phyloP scores from a whole-genome alignment of 805 yeast species.

The Nakazawaea wickerhamii region DNA sequence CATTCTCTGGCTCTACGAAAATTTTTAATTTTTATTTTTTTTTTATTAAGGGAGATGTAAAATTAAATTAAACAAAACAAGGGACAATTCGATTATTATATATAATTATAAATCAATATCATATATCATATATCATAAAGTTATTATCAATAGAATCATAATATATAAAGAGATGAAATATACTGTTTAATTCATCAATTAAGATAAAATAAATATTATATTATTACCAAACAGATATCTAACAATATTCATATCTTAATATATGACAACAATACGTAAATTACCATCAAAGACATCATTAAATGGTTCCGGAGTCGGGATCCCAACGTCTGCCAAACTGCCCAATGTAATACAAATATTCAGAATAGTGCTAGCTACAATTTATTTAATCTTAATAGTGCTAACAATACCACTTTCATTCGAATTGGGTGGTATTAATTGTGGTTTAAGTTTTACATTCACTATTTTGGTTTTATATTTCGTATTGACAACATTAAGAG shows the following conservation, averaged over 20 bases:
- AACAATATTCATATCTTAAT: background rate
- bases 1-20: too few species aligned
- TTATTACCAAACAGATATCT: too few species aligned
- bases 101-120: background rate
- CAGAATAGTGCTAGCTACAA: slow-evolving; percentile 41
- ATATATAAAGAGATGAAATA: slow-evolving; percentile 1
- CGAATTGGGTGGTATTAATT: slow-evolving; percentile 85
- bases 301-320: slow-evolving; percentile 3
- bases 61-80: background rate
- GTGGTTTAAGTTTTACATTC: slow-evolving; percentile 81
- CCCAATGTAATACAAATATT: slow-evolving; percentile 17
- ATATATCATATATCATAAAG: too few species aligned
- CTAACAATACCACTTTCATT: slow-evolving; percentile 89
- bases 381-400: slow-evolving; percentile 64
- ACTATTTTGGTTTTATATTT: slow-evolving; percentile 71
- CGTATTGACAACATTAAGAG: slow-evolving; percentile 63
- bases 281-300: slow-evolving; percentile 6
- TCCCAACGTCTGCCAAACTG: background rate
- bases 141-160: too few species aligned
- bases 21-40: background rate
- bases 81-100: background rate
- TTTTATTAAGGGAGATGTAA: background rate
- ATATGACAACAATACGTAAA: slow-evolving; percentile 8
- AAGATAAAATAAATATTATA: too few species aligned
- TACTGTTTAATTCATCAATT: too few species aligned